Evolutionary conservation across 1,284 basidiomycete species (phyloP).

Genomic region (Taiwanofungus camphoratus): DNA sequence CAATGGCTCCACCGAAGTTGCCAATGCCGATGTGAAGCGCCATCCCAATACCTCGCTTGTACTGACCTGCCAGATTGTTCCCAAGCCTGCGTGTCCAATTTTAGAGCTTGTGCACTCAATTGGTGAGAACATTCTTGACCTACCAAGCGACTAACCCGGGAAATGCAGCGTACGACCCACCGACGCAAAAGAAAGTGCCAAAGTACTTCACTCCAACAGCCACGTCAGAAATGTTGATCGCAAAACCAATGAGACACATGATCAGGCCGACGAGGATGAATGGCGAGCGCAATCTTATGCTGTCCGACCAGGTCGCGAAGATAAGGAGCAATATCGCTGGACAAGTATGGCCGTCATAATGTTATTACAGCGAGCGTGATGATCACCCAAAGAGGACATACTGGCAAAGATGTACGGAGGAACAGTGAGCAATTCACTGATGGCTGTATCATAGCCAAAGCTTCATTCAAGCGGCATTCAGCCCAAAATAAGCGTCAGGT

Average conservation of each 20-base stretch:
- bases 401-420: slow-evolving; percentile 64
- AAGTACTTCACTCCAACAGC: slow-evolving; percentile 56
- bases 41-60: slow-evolving; percentile 60
- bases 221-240: slow-evolving; percentile 56
- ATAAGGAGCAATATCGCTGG: slow-evolving; percentile 46
- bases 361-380: background rate
- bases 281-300: slow-evolving; percentile 46
- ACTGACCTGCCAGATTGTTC: slow-evolving; percentile 58
- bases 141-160: slow-evolving; percentile 66
- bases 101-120: background rate
- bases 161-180: slow-evolving; percentile 54
- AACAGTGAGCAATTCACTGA: slow-evolving; percentile 64
- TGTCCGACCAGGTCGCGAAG: slow-evolving; percentile 58
- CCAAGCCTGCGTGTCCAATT: slow-evolving; percentile 52
- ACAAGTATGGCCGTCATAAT: background rate
- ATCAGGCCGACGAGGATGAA: slow-evolving; percentile 53
- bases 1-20: slow-evolving; percentile 50
- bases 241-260: slow-evolving; percentile 53
- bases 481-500: slow-evolving; percentile 2
- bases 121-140: too few species aligned
- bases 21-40: slow-evolving; percentile 62
- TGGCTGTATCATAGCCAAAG: slow-evolving; percentile 50
- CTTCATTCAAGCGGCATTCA: slow-evolving; percentile 22
- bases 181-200: slow-evolving; percentile 58
- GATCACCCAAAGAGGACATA: slow-evolving; percentile 25